phyloP scores from a whole-genome alignment of 129 eudicot species.

The Escallonia rubra region DNA sequence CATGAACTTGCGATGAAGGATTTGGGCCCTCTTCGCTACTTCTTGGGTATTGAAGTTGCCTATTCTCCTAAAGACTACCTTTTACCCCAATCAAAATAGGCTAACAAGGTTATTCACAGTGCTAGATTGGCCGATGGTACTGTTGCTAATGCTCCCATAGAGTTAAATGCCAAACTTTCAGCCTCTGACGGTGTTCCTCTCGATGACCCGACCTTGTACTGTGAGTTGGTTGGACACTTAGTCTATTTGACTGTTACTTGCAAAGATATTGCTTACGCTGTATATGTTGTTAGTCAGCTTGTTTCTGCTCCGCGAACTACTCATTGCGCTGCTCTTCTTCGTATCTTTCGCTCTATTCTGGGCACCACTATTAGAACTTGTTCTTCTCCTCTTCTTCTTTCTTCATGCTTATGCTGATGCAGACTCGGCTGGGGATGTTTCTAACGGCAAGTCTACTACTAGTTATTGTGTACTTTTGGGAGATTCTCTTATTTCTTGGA shows the following conservation, averaged over 20 bases:
- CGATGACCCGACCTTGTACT: not conserved
- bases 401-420: too few species aligned
- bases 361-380: too few species aligned
- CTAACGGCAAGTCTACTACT: too few species aligned
- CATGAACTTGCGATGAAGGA: constrained; percentile 1
- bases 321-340: too few species aligned
- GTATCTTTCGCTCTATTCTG: too few species aligned
- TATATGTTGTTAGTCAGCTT: not conserved
- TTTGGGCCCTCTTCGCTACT: not conserved
- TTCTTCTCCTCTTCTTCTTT: too few species aligned
- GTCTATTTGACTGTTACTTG: not conserved
- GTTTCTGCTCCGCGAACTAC: too few species aligned
- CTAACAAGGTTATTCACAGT: not conserved
- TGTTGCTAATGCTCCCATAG: not conserved
- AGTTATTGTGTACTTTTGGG: too few species aligned
- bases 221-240: not conserved
- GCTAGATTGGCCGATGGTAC: not conserved
- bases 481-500: too few species aligned
- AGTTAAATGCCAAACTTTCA: not conserved
- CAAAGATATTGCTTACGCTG: not conserved
- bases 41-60: not conserved
- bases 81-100: not conserved
- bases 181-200: not conserved
- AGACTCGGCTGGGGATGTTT: too few species aligned
- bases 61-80: not conserved